Evolutionary conservation across 495 filamentous ascomycete genomes (phyloP), one percentile per base, ranked within the genome.

Genomic region (Podospora comata): DNA sequence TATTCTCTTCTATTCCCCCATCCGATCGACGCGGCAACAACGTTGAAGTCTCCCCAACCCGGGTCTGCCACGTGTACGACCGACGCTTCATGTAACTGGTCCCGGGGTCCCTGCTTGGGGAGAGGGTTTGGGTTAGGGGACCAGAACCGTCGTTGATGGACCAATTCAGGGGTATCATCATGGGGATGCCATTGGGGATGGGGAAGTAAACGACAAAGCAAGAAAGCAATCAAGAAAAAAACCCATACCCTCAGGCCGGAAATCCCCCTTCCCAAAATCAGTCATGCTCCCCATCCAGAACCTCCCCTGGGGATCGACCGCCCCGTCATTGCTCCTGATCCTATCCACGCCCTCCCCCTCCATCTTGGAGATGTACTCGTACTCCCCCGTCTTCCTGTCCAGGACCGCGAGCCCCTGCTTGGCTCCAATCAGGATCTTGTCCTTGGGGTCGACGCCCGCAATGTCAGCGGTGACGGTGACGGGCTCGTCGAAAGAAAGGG

Each of bases 241-340:
- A 58, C 59, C 77, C 81, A 74, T 67, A 85, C 87, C 87, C 80
- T 88, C 86, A 60, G 82, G 72, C 73, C 83, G 76, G 62, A 82
- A 79, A 54, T 79, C 76, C 19, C 83, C 83, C 60, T 83, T 70
- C 60, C 80, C 79, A 75, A 87, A 84, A 72, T 97, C 93, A 70
- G 91, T 94, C 92, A 97, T 96, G 53, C 87, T 85, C n/a, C 92
- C 91, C 9, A 91, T 84, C 92, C 93, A 97, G 78, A 94, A 94
- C 57, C 93, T 83, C 62, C 93, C 94, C 65, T 89, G 82, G 56
- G 88, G 89, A 75, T 97, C 93, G 64, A 91, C 87, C 6, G 87
- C 89, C 54, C 93, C 94, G 74, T 97, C 93, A 74, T 97, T 97
- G 79, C 83, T 84, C 62, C 90, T 81, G 71, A 89, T 71, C 56